Evolutionary conservation across 202 grass and related monocot genomes (phyloP).

Genomic region (Panicum virgatum): DNA sequence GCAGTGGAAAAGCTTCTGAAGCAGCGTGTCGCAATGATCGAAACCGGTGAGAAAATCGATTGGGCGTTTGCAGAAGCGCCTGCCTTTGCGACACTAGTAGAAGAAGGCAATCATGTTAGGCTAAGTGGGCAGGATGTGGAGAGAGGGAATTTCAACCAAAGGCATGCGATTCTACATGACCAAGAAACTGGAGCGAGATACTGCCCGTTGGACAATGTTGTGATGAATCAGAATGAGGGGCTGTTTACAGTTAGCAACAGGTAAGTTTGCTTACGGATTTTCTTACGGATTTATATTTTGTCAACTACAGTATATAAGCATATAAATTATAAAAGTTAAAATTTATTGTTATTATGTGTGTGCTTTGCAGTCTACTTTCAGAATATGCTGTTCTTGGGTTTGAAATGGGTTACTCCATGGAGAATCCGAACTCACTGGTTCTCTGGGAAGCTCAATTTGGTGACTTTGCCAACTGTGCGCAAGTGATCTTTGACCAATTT

Average conservation of each 20-base stretch:
- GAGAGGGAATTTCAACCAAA: slow-evolving; percentile 89
- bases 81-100: slow-evolving; percentile 80
- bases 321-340: not conserved
- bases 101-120: slow-evolving; percentile 88
- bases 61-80: slow-evolving; percentile 87
- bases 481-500: slow-evolving; percentile 97
- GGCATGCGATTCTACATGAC: slow-evolving; percentile 79
- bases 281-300: not conserved
- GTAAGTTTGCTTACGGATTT: slow-evolving; percentile 41
- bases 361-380: slow-evolving; percentile 72
- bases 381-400: slow-evolving; percentile 95
- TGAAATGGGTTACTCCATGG: slow-evolving; percentile 96
- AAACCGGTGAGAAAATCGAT: slow-evolving; percentile 73
- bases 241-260: slow-evolving; percentile 90
- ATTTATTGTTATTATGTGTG: not conserved
- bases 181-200: slow-evolving; percentile 73
- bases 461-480: slow-evolving; percentile 84
- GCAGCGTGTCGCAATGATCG: slow-evolving; percentile 66
- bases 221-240: slow-evolving; percentile 75
- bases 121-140: slow-evolving; percentile 93
- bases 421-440: slow-evolving; percentile 89
- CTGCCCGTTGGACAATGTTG: slow-evolving; percentile 64
- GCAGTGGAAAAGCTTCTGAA: slow-evolving; percentile 86
- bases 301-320: not conserved
- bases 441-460: slow-evolving; percentile 97